Percentiles rank a stretch among this genome's conserved stretches.
Evolutionary conservation across 1,284 basidiomycete species (phyloP).

Genomic region (Malassezia vespertilionis): DNA sequence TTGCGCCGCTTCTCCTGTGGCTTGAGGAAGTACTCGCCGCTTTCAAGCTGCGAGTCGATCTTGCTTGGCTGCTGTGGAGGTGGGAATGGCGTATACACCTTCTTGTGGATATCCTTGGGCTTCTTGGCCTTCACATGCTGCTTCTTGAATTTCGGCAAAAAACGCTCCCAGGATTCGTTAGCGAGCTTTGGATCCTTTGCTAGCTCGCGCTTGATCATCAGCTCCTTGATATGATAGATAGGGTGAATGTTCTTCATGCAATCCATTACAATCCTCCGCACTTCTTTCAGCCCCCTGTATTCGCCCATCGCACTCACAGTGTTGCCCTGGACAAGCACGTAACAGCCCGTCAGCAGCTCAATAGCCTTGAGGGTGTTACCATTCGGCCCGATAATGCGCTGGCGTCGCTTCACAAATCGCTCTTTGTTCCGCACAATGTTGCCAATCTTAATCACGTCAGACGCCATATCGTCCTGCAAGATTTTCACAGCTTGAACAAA

Average conservation of each 20-base stretch:
- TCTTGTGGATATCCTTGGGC: slow-evolving; percentile 52
- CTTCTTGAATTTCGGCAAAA: slow-evolving; percentile 91
- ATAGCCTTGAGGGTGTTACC: slow-evolving; percentile 97
- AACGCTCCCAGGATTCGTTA: slow-evolving; percentile 89
- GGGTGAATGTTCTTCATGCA: slow-evolving; percentile 99
- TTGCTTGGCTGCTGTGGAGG: slow-evolving; percentile 86
- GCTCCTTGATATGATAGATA: slow-evolving; percentile 98
- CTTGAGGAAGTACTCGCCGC: slow-evolving; percentile 95
- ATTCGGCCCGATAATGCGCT: slow-evolving; percentile 91
- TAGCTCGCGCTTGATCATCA: slow-evolving; percentile 96
- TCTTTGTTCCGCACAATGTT: slow-evolving; percentile 91
- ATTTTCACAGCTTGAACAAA: slow-evolving; percentile 74
- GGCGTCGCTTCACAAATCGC: slow-evolving; percentile 86
- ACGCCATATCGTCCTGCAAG: slow-evolving; percentile 76
- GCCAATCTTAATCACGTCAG: slow-evolving; percentile 97
- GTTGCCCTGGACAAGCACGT: slow-evolving; percentile 93
- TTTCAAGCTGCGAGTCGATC: slow-evolving; percentile 87
- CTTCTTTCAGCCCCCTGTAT: slow-evolving; percentile 88
- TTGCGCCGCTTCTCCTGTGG: slow-evolving; percentile 60
- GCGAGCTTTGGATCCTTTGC: slow-evolving; percentile 96
- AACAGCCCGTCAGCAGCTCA: slow-evolving; percentile 89
- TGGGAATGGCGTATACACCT: slow-evolving; percentile 98
- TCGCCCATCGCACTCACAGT: slow-evolving; percentile 97
- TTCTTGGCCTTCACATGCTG: slow-evolving; percentile 66
- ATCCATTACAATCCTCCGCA: slow-evolving; percentile 83